These are phyloP conservation scores for Pythium phragmitis DNA, from an alignment of 352 stramenopile species.

Conservation along the genomic window DNA sequence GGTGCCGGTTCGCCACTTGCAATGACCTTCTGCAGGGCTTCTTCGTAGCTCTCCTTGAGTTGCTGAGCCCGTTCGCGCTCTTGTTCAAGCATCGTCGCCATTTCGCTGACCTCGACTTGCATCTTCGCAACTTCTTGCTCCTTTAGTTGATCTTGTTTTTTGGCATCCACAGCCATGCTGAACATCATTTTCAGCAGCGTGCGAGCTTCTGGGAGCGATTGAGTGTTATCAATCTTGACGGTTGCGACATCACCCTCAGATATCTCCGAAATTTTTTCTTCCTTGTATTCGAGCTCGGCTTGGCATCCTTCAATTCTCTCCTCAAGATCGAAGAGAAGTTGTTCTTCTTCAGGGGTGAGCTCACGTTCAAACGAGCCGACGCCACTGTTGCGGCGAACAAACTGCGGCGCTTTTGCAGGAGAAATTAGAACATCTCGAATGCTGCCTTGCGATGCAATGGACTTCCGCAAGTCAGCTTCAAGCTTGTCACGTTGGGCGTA, in stretches of 20 bases:
- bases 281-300: constrained; percentile 86
- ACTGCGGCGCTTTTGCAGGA: constrained; percentile 48
- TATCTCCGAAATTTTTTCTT: constrained; percentile 87
- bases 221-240: constrained; percentile 78
- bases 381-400: constrained; percentile 46
- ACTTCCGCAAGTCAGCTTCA: constrained; percentile 64
- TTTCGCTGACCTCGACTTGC: constrained; percentile 68
- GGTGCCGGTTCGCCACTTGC: constrained; percentile 33
- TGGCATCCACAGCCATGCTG: constrained; percentile 83
- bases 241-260: constrained; percentile 50
- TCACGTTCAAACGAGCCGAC: constrained; percentile 37
- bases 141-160: constrained; percentile 83
- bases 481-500: constrained; percentile 75
- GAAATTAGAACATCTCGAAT: constrained; percentile 85
- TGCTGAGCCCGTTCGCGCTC: constrained; percentile 72
- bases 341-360: constrained; percentile 78
- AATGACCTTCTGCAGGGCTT: constrained; percentile 77
- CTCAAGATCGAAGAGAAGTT: constrained; percentile 80
- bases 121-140: constrained; percentile 77
- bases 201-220: constrained; percentile 79
- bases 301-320: constrained; percentile 86
- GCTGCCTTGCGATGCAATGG: constrained; percentile 54
- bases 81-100: constrained; percentile 59
- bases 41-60: constrained; percentile 82
- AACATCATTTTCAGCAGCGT: constrained; percentile 86